These are phyloP conservation scores for Paspalum vaginatum DNA, from an alignment of 176 grass and related monocot species.

Conservation along the genomic window DNA sequence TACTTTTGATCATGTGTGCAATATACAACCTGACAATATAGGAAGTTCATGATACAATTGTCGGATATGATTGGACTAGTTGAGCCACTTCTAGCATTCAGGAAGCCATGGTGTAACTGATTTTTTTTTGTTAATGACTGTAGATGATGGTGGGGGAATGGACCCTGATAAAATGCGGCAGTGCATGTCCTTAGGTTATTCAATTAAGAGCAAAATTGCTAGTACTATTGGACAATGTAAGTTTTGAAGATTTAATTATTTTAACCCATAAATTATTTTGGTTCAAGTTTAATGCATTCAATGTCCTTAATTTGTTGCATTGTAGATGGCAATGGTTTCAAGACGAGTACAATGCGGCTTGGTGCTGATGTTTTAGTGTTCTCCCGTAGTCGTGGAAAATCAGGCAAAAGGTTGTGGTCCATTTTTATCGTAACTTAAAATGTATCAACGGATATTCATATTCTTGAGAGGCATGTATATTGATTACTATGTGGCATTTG, in stretches of 20 bases:
- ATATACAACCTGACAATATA: constrained; percentile 8
- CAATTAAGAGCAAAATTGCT: constrained; percentile 78
- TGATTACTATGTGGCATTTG: constrained; percentile 24
- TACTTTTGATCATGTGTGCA: neutral
- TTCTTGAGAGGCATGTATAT: constrained; percentile 32
- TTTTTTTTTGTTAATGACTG: constrained; percentile 11
- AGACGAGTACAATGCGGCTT: constrained; percentile 99
- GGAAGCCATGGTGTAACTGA: constrained; percentile 17
- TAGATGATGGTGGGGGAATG: constrained; percentile 98
- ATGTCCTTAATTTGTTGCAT: constrained; percentile 37
- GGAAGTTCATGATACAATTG: constrained; percentile 6
- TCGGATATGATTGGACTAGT: neutral
- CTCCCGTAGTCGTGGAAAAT: constrained; percentile 70
- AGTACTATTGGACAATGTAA: constrained; percentile 98
- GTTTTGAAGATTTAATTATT: constrained; percentile 36
- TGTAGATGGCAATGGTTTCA: constrained; percentile 98
- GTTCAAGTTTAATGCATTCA: constrained; percentile 34
- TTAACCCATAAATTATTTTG: constrained; percentile 3
- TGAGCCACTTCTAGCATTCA: neutral
- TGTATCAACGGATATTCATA: constrained; percentile 20
- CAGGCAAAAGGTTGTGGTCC: constrained; percentile 69
- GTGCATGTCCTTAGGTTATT: constrained; percentile 99
- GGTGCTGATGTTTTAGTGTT: constrained; percentile 97
- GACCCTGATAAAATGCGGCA: constrained; percentile 96
- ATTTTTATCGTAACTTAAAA: constrained; percentile 21